Percentiles rank a stretch among this genome's conserved stretches.
These are phyloP conservation scores for Fusarium transvaalense DNA, from an alignment of 2,329 filamentous ascomycete species.

Conservation along the genomic window DNA sequence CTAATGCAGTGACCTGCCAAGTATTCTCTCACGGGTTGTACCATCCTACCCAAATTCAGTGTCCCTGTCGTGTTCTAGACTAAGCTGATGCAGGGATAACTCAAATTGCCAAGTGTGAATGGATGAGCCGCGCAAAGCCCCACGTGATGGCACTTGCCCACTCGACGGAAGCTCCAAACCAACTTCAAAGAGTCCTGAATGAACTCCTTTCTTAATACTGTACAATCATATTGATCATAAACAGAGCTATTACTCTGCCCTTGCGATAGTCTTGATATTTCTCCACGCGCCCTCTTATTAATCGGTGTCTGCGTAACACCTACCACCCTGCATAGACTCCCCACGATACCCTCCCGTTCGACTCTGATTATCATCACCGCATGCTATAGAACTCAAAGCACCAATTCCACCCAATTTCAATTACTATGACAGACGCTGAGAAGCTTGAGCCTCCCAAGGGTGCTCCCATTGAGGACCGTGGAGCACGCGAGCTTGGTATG, in stretches of 20 bases:
- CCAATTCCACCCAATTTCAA: constrained; percentile 9
- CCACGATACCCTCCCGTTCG: constrained; percentile 24
- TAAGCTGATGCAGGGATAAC: constrained; percentile 30
- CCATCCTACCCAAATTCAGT: constrained; percentile 19
- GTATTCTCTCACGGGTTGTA: constrained; percentile 8
- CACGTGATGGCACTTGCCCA: constrained; percentile 46
- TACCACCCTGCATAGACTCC: constrained; percentile 23
- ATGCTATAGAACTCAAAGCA: constrained; percentile 34
- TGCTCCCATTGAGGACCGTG: constrained; percentile 62
- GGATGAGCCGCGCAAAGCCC: constrained; percentile 38
- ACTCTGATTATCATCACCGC: constrained; percentile 34
- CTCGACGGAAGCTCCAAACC: constrained; percentile 24
- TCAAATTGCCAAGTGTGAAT: constrained; percentile 25
- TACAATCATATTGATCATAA: constrained; percentile 18
- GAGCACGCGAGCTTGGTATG: constrained; percentile 70
- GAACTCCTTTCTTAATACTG: constrained; percentile 37
- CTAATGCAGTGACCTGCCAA: constrained; percentile 19
- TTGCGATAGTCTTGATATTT: constrained; percentile 1
- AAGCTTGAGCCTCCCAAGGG: constrained; percentile 52
- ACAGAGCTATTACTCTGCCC: constrained; percentile 12
- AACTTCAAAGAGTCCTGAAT: constrained; percentile 22
- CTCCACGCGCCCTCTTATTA: constrained; percentile 7
- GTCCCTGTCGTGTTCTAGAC: constrained; percentile 26
- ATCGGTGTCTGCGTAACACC: constrained; percentile 11
- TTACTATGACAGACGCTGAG: constrained; percentile 49